These are phyloP conservation scores for Picea sitchensis DNA, from an alignment of 75 land plant genomes.

Conservation along the genomic window DNA sequence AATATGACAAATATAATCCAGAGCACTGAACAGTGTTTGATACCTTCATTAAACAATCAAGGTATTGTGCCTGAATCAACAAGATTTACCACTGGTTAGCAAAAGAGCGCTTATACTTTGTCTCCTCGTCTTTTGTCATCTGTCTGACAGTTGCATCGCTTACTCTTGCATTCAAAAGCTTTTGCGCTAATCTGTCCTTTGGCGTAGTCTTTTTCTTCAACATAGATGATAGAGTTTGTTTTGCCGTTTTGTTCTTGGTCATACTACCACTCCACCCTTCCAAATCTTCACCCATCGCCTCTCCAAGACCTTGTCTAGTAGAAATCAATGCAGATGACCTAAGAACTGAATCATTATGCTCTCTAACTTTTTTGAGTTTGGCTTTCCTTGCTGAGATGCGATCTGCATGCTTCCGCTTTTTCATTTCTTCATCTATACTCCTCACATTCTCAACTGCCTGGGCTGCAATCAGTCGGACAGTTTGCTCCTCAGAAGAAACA, in stretches of 20 bases:
- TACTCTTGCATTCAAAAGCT: constrained; percentile 41
- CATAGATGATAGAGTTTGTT: constrained; percentile 64
- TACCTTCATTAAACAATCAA: not conserved
- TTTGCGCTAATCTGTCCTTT: constrained; percentile 68
- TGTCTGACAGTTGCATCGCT: constrained; percentile 42
- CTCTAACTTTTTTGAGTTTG: constrained; percentile 58
- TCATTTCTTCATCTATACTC: constrained; percentile 47
- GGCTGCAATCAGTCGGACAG: constrained; percentile 28
- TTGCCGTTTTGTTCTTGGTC: constrained; percentile 24
- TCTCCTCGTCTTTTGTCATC: constrained; percentile 54
- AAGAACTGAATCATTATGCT: constrained; percentile 80
- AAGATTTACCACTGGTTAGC: constrained; percentile 75
- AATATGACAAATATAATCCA: not conserved
- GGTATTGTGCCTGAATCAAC: constrained; percentile 22
- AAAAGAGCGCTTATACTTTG: constrained; percentile 61
- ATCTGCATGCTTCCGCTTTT: constrained; percentile 32
- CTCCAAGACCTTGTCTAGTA: constrained; percentile 44
- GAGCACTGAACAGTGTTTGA: not conserved
- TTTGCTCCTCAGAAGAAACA: constrained; percentile 4
- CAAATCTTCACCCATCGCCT: constrained; percentile 35
- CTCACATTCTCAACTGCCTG: constrained; percentile 84
- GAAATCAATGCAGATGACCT: constrained; percentile 63
- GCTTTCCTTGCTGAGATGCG: constrained; percentile 29
- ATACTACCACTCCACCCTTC: constrained; percentile 16
- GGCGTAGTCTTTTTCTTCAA: constrained; percentile 62